Percentiles rank a stretch among this genome's conserved stretches.
Evolutionary conservation across 2,329 filamentous ascomycete species (phyloP).

Genomic region (Hymenoscyphus fraxineus): DNA sequence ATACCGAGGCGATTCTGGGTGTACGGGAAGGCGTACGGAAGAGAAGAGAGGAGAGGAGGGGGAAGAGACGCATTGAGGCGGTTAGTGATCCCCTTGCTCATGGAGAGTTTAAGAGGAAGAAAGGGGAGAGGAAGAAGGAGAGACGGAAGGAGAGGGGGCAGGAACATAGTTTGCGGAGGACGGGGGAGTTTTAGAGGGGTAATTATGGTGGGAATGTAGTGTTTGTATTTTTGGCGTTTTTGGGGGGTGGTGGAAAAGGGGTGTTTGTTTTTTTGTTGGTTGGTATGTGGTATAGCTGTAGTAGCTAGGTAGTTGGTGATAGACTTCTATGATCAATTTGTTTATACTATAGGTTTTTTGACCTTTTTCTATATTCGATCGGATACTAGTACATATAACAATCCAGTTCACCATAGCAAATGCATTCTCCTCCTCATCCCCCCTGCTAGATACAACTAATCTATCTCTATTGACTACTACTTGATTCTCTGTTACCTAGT

Average conservation of each 20-base stretch:
- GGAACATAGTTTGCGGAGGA: slow-evolving; percentile 54
- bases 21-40: slow-evolving; percentile 71
- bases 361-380: no score
- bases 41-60: slow-evolving; percentile 68
- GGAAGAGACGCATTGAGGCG: slow-evolving; percentile 86
- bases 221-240: background rate
- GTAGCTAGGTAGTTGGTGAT: background rate
- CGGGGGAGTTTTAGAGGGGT: slow-evolving; percentile 20
- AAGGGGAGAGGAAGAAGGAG: slow-evolving; percentile 78
- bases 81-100: slow-evolving; percentile 77
- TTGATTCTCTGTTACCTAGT: no score
- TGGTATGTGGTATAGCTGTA: background rate
- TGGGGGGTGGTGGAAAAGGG: background rate
- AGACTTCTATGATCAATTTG: background rate
- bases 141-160: slow-evolving; percentile 73
- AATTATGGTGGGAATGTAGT: background rate
- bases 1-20: slow-evolving; percentile 67
- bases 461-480: no score
- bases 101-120: slow-evolving; percentile 75
- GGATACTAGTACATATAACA: no score
- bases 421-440: no score
- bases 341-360: no score
- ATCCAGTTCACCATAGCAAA: no score
- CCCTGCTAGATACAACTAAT: no score
- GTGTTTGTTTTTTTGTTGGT: background rate